Evolutionary conservation across 2,329 filamentous ascomycete species (phyloP), one percentile per base, ranked within the genome.

Genomic region (Didymella arachidicola): DNA sequence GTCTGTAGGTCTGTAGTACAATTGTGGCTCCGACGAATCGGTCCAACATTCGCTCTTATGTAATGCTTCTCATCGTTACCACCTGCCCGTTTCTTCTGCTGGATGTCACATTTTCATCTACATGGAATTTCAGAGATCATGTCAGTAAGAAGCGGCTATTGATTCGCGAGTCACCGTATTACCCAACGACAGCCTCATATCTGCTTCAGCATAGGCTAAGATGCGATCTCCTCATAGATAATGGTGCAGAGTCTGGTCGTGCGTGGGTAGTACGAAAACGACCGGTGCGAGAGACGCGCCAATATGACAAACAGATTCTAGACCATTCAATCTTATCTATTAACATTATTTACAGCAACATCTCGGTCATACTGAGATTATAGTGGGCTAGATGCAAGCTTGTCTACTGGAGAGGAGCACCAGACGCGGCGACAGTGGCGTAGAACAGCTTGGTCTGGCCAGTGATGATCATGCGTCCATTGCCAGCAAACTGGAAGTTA

Each of bases 361-460:
- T 30, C 10, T 52, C 11, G 18, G 26, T 36, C 19, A 18, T 57
- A 18, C 7, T 36, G 3, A 7, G 7, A 14, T 6, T n/a, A n/a
- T 6, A n/a, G 16, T 36, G 7, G 32, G 32, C 14, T n/a, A 36
- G 32, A 36, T 7, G n/a, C 32, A n/a, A 3, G 32, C 6, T 36
- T n/a, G 32, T 36, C 32, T 36, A 60, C 38, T 60, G 58, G 16
- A 62, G 47, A 25, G 58, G 58, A 2, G 53, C 52, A 14, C 66
- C 66, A 34, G 62, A 63, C 4, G 67, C 65, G 44, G 61, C 62
- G 27, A 69, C 16, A 22, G 67, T 69, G 39, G 39, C 64, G 38
- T 69, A 69, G 53, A 68, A 69, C 12, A 69, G 59, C 52, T 67
- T 69, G 7, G 66, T 68, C 56, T 69, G 64, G 4, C 67, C 67